phyloP scores from a whole-genome alignment of 1,284 basidiomycete species.

The Veloboletus limbatus region DNA sequence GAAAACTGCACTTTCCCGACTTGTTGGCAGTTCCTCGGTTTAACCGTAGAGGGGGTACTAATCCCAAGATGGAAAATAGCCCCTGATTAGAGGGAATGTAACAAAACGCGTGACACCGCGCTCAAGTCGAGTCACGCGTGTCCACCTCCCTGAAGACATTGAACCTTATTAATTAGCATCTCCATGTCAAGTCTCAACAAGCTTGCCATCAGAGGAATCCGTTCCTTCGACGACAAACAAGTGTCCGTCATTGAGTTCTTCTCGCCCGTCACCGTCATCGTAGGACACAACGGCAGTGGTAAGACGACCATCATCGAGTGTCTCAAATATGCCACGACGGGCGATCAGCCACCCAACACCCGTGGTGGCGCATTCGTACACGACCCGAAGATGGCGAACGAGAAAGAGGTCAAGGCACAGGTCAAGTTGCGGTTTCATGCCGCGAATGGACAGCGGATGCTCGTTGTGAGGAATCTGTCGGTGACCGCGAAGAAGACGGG shows the following conservation, averaged over 20 bases:
- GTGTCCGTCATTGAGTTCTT: constrained; percentile 97
- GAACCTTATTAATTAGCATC: too few relatives aligned
- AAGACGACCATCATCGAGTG: constrained; percentile 99
- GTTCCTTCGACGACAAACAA: constrained; percentile 93
- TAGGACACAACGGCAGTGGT: constrained; percentile 97
- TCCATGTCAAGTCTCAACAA: constrained; percentile 89
- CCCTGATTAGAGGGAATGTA: too few relatives aligned
- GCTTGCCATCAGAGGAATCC: constrained; percentile 83
- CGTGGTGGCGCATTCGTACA: constrained; percentile 98
- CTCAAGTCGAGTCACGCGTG: neutral
- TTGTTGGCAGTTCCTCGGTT: too few relatives aligned
- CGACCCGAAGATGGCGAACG: constrained; percentile 98
- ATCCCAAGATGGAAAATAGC: too few relatives aligned
- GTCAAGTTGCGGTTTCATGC: constrained; percentile 93
- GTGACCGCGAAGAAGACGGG: constrained; percentile 92
- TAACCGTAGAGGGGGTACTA: too few relatives aligned
- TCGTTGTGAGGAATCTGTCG: constrained; percentile 90
- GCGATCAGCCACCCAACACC: constrained; percentile 96
- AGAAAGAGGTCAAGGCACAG: constrained; percentile 98
- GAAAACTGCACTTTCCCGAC: too few relatives aligned
- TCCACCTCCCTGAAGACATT: too few relatives aligned
- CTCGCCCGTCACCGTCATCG: constrained; percentile 96
- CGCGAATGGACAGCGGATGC: constrained; percentile 84
- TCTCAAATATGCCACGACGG: constrained; percentile 97
- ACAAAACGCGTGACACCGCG: constrained; percentile 9